Evolutionary conservation across 257 asterid genomes (phyloP).

Genomic region (Coffea canephora): DNA sequence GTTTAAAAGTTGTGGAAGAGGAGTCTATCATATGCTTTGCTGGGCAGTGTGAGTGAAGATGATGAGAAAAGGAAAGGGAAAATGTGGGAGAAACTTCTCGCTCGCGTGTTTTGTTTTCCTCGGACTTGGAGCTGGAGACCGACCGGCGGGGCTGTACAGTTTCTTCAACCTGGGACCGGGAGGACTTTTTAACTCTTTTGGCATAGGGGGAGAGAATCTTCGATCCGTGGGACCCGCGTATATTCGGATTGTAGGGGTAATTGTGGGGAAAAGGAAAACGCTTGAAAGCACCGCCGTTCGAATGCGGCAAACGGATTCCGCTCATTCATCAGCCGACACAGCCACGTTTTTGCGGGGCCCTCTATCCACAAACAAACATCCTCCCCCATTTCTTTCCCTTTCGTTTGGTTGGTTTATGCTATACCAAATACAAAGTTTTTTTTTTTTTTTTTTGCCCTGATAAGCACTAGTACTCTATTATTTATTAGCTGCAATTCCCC

Average conservation of each 20-base stretch:
- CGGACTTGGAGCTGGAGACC: too few species aligned
- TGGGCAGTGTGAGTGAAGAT: too few species aligned
- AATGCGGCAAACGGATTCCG: constrained; percentile 48
- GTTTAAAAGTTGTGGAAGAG: too few species aligned
- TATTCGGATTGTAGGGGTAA: background rate
- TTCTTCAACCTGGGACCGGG: background rate
- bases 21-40: too few species aligned
- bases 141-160: background rate
- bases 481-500: too few species aligned
- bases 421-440: too few species aligned
- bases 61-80: too few species aligned
- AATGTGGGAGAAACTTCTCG: too few species aligned
- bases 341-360: constrained; percentile 26
- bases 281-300: constrained; percentile 31
- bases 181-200: background rate
- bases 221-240: constrained; percentile 4
- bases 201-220: background rate
- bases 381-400: too few species aligned
- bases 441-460: too few species aligned
- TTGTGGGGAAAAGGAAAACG: background rate
- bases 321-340: constrained; percentile 1
- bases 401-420: background rate
- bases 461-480: too few species aligned
- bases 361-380: background rate
- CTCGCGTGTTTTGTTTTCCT: too few species aligned